A percentile compares a stretch with the other conserved stretches of the same genome.
phyloP scores from a whole-genome alignment of 2,329 filamentous ascomycete species.

The Moelleriella libera region DNA sequence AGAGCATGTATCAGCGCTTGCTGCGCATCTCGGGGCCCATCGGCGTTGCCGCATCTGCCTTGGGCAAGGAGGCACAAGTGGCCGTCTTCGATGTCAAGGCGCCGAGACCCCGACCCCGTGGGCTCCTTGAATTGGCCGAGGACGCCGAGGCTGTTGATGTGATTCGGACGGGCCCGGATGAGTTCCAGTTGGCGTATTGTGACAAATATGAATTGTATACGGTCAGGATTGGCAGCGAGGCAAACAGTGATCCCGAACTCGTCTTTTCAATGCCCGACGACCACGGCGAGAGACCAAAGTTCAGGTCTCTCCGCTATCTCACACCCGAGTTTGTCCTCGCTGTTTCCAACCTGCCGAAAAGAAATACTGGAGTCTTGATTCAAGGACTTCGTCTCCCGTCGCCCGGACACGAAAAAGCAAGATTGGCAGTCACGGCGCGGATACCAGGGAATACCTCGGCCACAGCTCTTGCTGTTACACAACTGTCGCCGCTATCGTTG shows the following conservation, averaged over 20 bases:
- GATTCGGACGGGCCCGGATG: constrained; percentile 40
- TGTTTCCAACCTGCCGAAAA: constrained; percentile 43
- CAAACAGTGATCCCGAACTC: constrained; percentile 30
- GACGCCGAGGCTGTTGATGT: constrained; percentile 61
- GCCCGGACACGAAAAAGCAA: constrained; percentile 22
- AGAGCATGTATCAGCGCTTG: constrained; percentile 45
- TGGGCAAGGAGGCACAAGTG: constrained; percentile 64
- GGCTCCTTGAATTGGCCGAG: constrained; percentile 32
- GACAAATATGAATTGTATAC: constrained; percentile 62
- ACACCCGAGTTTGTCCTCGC: constrained; percentile 42
- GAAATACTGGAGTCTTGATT: constrained; percentile 37
- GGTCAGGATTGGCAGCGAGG: constrained; percentile 39
- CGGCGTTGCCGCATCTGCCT: constrained; percentile 64
- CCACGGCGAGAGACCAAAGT: constrained; percentile 31
- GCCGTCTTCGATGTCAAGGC: constrained; percentile 57
- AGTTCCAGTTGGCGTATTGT: constrained; percentile 66
- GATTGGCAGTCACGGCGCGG: constrained; percentile 35
- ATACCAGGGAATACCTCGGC: constrained; percentile 58
- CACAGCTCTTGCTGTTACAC: constrained; percentile 63
- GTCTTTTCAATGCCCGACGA: constrained; percentile 43
- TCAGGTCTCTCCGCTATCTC: constrained; percentile 46
- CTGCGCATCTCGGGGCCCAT: constrained; percentile 49
- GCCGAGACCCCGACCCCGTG: constrained; percentile 30
- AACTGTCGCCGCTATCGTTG: constrained; percentile 43
- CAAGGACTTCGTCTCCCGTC: constrained; percentile 40